Percentiles rank a stretch among this genome's conserved stretches.
phyloP scores from a whole-genome alignment of 108 stramenopile genomes.

The Skeletonema tropicum region DNA sequence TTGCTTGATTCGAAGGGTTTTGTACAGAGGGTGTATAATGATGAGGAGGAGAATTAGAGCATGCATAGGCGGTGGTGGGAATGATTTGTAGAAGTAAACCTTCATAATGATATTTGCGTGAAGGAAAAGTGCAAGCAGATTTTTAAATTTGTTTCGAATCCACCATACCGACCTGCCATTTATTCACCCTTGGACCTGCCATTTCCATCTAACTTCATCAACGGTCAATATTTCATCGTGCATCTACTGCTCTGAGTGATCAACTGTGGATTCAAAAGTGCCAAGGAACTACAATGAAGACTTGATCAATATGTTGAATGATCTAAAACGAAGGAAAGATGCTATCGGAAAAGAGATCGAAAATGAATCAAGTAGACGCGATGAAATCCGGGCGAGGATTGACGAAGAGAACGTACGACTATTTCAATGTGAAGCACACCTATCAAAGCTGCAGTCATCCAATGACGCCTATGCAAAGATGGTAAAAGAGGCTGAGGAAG shows the following conservation, averaged over 20 bases:
- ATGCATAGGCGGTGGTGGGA: too few relatives aligned
- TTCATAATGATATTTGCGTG: too few relatives aligned
- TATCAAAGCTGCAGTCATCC: constrained; percentile 5
- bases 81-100: too few relatives aligned
- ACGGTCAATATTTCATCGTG: too few relatives aligned
- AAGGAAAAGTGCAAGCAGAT: too few relatives aligned
- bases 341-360: background rate
- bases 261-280: background rate
- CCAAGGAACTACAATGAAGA: background rate
- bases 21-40: constrained; percentile 33
- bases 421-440: background rate
- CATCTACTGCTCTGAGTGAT: too few relatives aligned
- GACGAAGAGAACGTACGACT: background rate
- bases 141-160: too few relatives aligned
- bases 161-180: too few relatives aligned
- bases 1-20: constrained; percentile 37
- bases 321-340: background rate
- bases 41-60: constrained; percentile 26
- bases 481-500: constrained; percentile 24
- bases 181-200: too few relatives aligned
- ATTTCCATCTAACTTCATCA: too few relatives aligned
- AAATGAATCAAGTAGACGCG: background rate
- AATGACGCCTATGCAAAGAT: constrained; percentile 22
- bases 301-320: background rate
- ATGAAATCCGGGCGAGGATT: constrained; percentile 10